Evolutionary conservation across 208 protist genomes (phyloP).

Genomic region (Leishmania aethiopica): DNA sequence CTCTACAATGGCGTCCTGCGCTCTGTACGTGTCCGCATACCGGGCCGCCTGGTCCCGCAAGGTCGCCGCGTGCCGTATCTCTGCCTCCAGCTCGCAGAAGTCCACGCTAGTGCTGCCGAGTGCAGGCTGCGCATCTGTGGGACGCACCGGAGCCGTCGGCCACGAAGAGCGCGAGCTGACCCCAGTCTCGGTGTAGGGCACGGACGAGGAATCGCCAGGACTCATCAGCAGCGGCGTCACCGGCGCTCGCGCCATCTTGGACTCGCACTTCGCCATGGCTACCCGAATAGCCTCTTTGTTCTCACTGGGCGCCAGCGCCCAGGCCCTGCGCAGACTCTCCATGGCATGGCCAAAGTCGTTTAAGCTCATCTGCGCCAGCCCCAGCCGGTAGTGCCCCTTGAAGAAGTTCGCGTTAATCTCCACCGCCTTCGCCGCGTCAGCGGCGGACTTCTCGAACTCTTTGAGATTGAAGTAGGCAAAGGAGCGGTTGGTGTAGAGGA

Average conservation of each 20-base stretch:
- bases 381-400: constrained; percentile 69
- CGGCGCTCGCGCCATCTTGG: constrained; percentile 53
- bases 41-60: constrained; percentile 8
- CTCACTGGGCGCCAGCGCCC: constrained; percentile 30
- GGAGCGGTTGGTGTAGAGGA: constrained; percentile 75
- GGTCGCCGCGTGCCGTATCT: constrained; percentile 6
- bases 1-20: constrained; percentile 45
- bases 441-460: constrained; percentile 38
- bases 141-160: not conserved
- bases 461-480: constrained; percentile 65
- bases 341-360: constrained; percentile 41
- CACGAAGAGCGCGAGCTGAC: constrained; percentile 3
- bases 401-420: constrained; percentile 51
- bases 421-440: constrained; percentile 50
- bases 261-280: constrained; percentile 65
- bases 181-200: not conserved
- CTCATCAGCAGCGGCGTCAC: constrained; percentile 38
- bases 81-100: constrained; percentile 7
- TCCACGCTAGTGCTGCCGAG: constrained; percentile 1
- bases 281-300: constrained; percentile 39
- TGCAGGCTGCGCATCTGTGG: not conserved
- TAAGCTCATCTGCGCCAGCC: constrained; percentile 42
- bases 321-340: constrained; percentile 45
- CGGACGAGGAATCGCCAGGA: not conserved
- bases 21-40: constrained; percentile 18